Evolutionary conservation across 1,139 yeast genomes (phyloP), one percentile per base, ranked within the genome.

Genomic region (Martiniozyma asiatica): DNA sequence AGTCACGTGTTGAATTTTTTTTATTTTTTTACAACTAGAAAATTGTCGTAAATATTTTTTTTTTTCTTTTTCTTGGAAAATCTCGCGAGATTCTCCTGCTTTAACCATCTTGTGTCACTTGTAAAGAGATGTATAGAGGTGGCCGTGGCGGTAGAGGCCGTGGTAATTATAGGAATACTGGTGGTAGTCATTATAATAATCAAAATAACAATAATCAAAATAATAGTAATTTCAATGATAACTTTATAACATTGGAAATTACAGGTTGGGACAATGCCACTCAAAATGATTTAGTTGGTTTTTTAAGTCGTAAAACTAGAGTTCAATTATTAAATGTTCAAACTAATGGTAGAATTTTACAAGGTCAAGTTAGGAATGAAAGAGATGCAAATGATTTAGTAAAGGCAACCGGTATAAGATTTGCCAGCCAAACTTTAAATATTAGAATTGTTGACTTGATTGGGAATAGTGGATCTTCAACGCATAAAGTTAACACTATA

Each of bases 181-280:
- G 32, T 21, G 30, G 34, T 16, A 37, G 35, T 10, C 36, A 39
- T 3, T 51, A 45, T 36, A 38, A 34, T 25, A 25, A 32, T 29
- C 27, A 32, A 21, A 34, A 31, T 26, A 29, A 28, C 8, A 32
- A 29, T 16, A 30, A 30, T 14, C 22, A 9, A 35, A 12, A 31
- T 26, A n/a, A 42, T 36, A 24, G 27, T 43, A 65, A 58, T 36
- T n/a, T n/a, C n/a, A n/a, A n/a, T n/a, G n/a, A n/a, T n/a, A n/a
- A n/a, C n/a, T 41, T 60, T 20, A 53, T 68, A 3, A 62, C 65
- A 1, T 65, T 80, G 14, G 85, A 77, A 41, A 65, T 84, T 12
- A 59, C 66, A 31, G 84, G 85, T 26, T 85, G 95, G 95, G 76
- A 79, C 42, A 84, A 85, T 31, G 87, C 82, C 3, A 54, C 77